Percentiles rank a stretch among this genome's conserved stretches.
These are phyloP conservation scores for Malassezia equina DNA, from an alignment of 1,284 basidiomycete species.

Conservation along the genomic window DNA sequence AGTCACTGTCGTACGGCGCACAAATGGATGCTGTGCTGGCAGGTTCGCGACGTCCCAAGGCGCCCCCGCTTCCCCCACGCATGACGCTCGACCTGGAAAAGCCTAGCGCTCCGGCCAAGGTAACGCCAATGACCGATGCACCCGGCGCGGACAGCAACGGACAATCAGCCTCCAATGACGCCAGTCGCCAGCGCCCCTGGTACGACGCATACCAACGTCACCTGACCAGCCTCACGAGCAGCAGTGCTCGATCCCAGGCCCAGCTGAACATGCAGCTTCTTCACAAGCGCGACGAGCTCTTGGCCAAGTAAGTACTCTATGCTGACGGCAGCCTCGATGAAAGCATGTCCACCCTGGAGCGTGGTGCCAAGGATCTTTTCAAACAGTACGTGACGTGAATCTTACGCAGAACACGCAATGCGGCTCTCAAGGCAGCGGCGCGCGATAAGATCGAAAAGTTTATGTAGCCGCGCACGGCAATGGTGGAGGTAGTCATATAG, in stretches of 20 bases:
- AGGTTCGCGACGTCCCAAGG: conserved; percentile 25
- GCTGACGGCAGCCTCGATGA: conserved; percentile 21
- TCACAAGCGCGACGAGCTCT: conserved; percentile 17
- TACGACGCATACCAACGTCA: neutral
- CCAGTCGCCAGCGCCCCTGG: neutral
- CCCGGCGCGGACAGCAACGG: neutral
- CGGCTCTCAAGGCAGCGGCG: conserved; percentile 32
- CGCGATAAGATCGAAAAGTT: conserved; percentile 30
- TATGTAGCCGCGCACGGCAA: conserved; percentile 6
- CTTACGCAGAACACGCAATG: conserved; percentile 26
- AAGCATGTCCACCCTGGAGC: conserved; percentile 27
- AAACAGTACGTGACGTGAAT: conserved; percentile 16
- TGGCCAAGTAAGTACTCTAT: neutral
- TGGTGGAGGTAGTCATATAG: neutral
- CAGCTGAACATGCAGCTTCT: conserved; percentile 16
- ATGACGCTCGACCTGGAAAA: neutral
- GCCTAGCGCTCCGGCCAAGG: neutral
- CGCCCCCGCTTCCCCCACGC: conserved; percentile 22
- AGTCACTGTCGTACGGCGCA: conserved; percentile 24
- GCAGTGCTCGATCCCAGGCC: conserved; percentile 9
- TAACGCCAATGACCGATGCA: neutral
- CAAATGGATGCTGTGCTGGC: conserved; percentile 29
- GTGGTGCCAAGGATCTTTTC: conserved; percentile 30
- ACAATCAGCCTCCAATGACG: neutral
- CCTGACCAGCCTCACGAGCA: neutral